phyloP scores from a whole-genome alignment of 73 alveolate species.

The Tetrahymena malaccensis region DNA sequence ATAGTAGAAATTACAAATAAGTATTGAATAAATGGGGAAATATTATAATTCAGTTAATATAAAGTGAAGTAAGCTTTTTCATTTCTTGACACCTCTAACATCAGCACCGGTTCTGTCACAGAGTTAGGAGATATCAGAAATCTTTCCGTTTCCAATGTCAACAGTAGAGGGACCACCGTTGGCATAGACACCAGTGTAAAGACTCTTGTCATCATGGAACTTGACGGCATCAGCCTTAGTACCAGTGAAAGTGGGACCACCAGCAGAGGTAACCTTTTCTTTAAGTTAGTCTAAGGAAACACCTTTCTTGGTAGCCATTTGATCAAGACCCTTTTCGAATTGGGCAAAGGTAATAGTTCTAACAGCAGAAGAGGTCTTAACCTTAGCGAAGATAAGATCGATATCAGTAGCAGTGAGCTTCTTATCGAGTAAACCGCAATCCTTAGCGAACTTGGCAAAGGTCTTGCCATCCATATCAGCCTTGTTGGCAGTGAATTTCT shows the following conservation, averaged over 20 bases:
- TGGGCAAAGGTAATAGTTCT: conserved; percentile 76
- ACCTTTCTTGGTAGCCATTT: conserved; percentile 84
- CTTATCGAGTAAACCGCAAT: conserved; percentile 14
- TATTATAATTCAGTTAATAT: background rate
- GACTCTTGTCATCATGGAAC: conserved; percentile 92
- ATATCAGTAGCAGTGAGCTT: conserved; percentile 33
- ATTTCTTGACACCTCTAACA: conserved; percentile 46
- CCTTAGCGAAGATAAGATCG: conserved; percentile 76
- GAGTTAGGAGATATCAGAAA: background rate
- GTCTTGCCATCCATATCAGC: conserved; percentile 41
- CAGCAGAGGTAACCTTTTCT: conserved; percentile 52
- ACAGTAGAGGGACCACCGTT: conserved; percentile 66
- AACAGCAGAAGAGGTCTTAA: conserved; percentile 55
- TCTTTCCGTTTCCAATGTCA: conserved; percentile 17
- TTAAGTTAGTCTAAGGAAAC: conserved; percentile 46
- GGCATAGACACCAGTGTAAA: conserved; percentile 78
- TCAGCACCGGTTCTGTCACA: conserved; percentile 44
- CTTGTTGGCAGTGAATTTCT: conserved; percentile 2
- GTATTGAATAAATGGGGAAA: background rate
- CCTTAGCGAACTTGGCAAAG: conserved; percentile 36
- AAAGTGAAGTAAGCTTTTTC: background rate
- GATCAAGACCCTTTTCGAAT: conserved; percentile 63
- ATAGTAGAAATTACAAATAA: background rate
- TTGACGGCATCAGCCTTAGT: conserved; percentile 89
- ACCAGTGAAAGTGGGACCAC: conserved; percentile 82